Evolutionary conservation across 257 asterid genomes (phyloP).

Genomic region (Solanum pinnatisectum): DNA sequence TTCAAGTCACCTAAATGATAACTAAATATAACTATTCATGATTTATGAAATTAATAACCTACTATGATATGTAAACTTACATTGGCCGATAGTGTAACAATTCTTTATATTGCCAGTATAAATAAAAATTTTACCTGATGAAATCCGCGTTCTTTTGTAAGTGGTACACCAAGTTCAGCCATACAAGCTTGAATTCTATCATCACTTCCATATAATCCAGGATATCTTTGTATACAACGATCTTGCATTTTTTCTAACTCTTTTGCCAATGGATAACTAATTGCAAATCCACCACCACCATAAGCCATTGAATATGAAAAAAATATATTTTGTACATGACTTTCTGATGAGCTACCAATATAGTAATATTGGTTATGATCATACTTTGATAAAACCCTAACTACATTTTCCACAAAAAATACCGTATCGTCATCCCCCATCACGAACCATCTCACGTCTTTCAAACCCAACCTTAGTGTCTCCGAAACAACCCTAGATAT

Average conservation of each 20-base stretch:
- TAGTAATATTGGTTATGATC: constrained; percentile 56
- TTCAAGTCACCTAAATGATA: not conserved
- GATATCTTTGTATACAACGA: constrained; percentile 51
- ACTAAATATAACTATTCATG: not conserved
- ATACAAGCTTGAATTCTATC: constrained; percentile 72
- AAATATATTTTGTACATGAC: constrained; percentile 58
- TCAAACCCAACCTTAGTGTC: constrained; percentile 35
- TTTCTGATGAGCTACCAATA: constrained; percentile 57
- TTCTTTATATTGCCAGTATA: not conserved
- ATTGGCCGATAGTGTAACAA: fast-evolving
- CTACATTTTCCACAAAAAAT: constrained; percentile 47
- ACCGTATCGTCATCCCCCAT: constrained; percentile 75
- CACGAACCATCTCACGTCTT: constrained; percentile 59
- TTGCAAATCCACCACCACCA: constrained; percentile 73
- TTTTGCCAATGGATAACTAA: constrained; percentile 55
- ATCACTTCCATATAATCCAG: constrained; percentile 64
- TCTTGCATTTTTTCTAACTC: constrained; percentile 63
- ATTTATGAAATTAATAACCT: not conserved
- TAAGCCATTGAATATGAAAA: constrained; percentile 68
- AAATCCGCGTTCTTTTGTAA: constrained; percentile 65
- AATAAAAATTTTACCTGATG: constrained; percentile 42
- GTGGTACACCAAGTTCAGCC: constrained; percentile 77
- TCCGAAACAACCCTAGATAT: constrained; percentile 57
- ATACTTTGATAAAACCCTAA: constrained; percentile 41
- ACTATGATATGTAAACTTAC: not conserved